Evolutionary conservation across 345 rosid species (phyloP).

Genomic region (Lepidium africanum): DNA sequence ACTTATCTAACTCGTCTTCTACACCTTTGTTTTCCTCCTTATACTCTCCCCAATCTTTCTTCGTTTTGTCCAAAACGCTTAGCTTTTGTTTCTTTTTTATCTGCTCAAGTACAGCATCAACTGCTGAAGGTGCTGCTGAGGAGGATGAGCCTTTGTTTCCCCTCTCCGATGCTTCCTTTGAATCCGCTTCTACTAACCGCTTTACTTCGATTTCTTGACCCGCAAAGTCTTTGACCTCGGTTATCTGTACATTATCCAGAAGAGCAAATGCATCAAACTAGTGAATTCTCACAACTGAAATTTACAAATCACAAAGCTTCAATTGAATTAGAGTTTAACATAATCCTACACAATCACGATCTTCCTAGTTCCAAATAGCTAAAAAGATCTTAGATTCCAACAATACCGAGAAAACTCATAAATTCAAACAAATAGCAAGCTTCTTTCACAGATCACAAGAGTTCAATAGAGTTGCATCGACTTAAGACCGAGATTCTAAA

Average conservation of each 20-base stretch:
- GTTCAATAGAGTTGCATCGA: not conserved
- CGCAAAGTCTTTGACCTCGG: constrained; percentile 75
- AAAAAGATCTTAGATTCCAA: not conserved
- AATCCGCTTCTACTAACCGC: constrained; percentile 65
- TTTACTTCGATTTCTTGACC: constrained; percentile 73
- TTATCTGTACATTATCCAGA: constrained; percentile 40
- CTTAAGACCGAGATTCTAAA: not conserved
- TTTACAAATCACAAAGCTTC: not conserved
- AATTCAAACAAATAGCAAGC: not conserved
- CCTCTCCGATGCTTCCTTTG: constrained; percentile 76
- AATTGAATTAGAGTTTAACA: not conserved
- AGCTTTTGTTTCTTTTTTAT: constrained; percentile 87
- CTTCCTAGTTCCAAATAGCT: not conserved
- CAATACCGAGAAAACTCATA: not conserved
- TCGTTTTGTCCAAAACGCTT: constrained; percentile 87
- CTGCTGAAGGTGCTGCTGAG: constrained; percentile 51
- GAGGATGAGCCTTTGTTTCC: constrained; percentile 16
- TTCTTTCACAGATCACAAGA: no score
- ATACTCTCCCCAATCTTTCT: constrained; percentile 95
- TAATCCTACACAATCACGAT: not conserved
- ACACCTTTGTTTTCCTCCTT: constrained; percentile 79
- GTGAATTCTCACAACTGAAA: not conserved
- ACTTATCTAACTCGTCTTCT: constrained; percentile 80
- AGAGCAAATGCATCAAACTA: not conserved
- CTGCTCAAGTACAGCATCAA: constrained; percentile 86